Conservation (phyloP, 306 rosid species). For the Gleditsia sinensis region DNA sequence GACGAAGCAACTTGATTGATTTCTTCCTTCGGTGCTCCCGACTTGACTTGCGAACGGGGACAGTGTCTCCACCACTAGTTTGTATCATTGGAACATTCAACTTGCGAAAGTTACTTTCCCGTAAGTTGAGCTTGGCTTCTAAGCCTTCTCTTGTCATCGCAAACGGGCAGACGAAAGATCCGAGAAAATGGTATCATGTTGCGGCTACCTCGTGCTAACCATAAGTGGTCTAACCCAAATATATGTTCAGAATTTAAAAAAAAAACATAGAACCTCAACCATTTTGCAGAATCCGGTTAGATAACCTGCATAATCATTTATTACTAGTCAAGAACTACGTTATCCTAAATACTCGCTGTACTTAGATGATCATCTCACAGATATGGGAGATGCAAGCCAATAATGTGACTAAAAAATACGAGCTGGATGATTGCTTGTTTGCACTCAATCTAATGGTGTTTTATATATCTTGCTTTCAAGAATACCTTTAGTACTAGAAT, state of each 20-base stretch:
- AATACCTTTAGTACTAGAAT: background rate
- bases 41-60: background rate
- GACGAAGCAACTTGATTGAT: slow-evolving; percentile 40
- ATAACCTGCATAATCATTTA: no score
- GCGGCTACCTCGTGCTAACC: background rate
- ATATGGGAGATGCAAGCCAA: no score
- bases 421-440: no score
- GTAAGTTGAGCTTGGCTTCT: slow-evolving; percentile 1
- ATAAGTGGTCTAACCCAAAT: no score
- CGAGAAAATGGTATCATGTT: background rate
- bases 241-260: no score
- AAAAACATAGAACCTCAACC: no score
- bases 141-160: slow-evolving; percentile 23
- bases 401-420: no score
- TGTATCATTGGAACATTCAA: background rate
- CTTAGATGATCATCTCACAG: no score
- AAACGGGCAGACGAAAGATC: background rate
- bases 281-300: no score
- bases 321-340: no score
- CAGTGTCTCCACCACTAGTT: background rate
- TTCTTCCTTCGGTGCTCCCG: slow-evolving; percentile 11
- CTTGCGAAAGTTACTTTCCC: slow-evolving; percentile 2
- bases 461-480: background rate
- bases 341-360: no score
- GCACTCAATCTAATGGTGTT: background rate